Evolutionary conservation across 441 rosid genomes (phyloP).

Genomic region (Pelargonium myrrhifolium): DNA sequence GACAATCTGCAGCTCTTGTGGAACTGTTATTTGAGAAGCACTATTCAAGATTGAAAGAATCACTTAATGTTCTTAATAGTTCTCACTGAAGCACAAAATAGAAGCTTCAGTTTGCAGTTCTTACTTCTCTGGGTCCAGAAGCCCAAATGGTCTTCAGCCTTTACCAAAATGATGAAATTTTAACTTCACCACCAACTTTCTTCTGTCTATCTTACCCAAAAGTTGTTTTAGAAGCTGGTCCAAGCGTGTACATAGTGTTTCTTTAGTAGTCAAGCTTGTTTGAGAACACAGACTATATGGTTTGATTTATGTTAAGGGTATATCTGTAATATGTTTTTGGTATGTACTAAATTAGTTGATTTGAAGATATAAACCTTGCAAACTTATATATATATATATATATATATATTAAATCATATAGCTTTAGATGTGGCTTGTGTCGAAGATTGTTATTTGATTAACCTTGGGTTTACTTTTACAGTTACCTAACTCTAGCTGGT

Average conservation of each 20-base stretch:
- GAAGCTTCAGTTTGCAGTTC: neutral
- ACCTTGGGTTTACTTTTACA: no score
- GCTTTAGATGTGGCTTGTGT: no score
- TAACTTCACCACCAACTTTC: neutral
- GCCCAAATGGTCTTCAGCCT: neutral
- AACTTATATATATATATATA: no score
- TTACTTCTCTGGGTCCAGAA: neutral
- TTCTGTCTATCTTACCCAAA: constrained; percentile 1
- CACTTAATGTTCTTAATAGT: neutral
- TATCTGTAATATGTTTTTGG: constrained; percentile 2
- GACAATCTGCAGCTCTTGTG: neutral
- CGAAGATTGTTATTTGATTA: no score
- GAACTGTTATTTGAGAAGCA: constrained; percentile 3
- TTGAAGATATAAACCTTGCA: no score
- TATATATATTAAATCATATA: no score
- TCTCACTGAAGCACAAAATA: neutral
- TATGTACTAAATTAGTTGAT: neutral
- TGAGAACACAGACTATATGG: neutral
- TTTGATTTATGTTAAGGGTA: neutral
- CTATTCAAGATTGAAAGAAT: neutral
- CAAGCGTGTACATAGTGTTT: neutral
- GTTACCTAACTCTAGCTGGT: no score
- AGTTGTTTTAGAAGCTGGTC: neutral
- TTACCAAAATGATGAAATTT: neutral
- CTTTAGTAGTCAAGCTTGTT: neutral